Base-by-base conservation (phyloP, 768 basidiomycete genomes). In the Podaxis rugospora region DNA sequence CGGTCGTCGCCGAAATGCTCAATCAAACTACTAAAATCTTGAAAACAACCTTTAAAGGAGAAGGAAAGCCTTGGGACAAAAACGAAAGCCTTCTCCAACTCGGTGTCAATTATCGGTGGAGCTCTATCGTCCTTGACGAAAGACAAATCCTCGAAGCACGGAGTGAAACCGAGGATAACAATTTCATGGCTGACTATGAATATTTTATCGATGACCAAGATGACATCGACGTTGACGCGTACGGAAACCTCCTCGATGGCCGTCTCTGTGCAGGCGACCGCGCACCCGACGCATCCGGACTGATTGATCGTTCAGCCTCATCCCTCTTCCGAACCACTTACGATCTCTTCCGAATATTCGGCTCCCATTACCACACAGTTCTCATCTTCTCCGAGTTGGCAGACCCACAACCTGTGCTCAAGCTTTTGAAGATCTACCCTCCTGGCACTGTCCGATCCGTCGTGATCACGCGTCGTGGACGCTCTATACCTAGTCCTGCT, bases 21-120 rank as follows among this genome's bases (percentile, higher is more conserved):
- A 64, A 72, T 40, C 68, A 67, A 14, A 70, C 73, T 3, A 69
- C 67, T 2, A 51, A 66, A 4, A 55, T 70, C 3, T 61, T 69
- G 4, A 25, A 35, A 4, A 23, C n/a, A 14, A 37, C 59, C 5
- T 60, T 60, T 23, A 35, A 36, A n/a, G 39, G 35, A 36, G 37
- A 51, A 16, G 64, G 51, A 5, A 66, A 63, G 18, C 57, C 57
- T 7, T 71, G 68, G 68, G 61, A 68, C 14, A 66, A 67, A 23
- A 55, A 54, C 2, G 65, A 67, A 16, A 65, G 66, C 1, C 59
- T 81, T 4, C 64, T 68, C 18, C 79, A 81, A 68, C 76, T 83
- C 37, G 82, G 80, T 6, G 72, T 84, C 47, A 85, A 85, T 68
- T 85, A 80, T 64, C 75, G 84, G 7, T 76, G 77, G 69, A 84